phyloP scores from a whole-genome alignment of 2,329 filamentous ascomycete species.

The Leptographium radiaticola region DNA sequence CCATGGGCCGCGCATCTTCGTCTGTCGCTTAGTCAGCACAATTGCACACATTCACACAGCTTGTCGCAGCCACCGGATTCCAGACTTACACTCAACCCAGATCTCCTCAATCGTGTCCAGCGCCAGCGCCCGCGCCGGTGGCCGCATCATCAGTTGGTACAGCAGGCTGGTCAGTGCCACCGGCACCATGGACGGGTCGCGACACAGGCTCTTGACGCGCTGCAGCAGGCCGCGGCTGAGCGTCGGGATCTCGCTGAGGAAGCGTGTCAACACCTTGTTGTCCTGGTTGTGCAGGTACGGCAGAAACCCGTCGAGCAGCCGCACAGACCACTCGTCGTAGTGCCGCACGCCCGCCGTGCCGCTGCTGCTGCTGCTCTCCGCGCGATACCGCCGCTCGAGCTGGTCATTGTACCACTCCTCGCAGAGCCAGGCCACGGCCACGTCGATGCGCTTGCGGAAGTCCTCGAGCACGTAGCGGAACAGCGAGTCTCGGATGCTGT shows the following conservation, averaged over 20 bases:
- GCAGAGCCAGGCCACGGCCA: constrained; percentile 85
- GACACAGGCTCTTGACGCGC: constrained; percentile 55
- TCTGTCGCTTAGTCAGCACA: constrained; percentile 22
- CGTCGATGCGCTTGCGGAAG: constrained; percentile 77
- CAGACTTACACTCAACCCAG: constrained; percentile 53
- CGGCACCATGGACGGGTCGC: constrained; percentile 51
- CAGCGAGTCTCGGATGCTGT: constrained; percentile 65
- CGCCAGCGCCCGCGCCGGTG: constrained; percentile 48
- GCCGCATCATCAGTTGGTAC: constrained; percentile 55
- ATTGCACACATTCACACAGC: neutral
- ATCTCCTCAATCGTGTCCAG: constrained; percentile 54
- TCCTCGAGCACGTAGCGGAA: constrained; percentile 84
- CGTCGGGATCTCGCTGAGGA: constrained; percentile 81
- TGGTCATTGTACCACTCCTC: constrained; percentile 97
- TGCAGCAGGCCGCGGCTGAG: constrained; percentile 60
- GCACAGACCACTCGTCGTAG: constrained; percentile 68
- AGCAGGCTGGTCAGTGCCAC: constrained; percentile 51
- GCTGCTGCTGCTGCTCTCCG: neutral
- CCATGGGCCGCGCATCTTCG: constrained; percentile 50
- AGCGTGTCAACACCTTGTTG: constrained; percentile 68
- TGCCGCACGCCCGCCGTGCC: constrained; percentile 32
- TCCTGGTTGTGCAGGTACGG: constrained; percentile 87
- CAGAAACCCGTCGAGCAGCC: constrained; percentile 76
- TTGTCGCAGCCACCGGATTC: neutral
- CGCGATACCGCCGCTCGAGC: constrained; percentile 24